Conservation (phyloP, 257 asterid species). For the Ophiorrhiza pumila region DNA sequence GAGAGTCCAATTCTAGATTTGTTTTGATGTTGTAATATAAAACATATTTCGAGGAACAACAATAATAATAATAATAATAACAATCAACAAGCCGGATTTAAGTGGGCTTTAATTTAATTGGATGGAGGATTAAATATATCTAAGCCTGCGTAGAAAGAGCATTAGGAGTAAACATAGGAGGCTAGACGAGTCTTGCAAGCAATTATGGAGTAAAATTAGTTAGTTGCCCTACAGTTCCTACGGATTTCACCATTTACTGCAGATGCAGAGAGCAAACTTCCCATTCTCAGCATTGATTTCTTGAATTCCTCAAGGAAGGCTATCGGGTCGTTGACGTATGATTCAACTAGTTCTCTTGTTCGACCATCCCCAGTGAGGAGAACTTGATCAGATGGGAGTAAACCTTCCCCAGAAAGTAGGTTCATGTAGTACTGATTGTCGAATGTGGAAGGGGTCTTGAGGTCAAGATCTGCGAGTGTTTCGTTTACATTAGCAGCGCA, state of each 20-base stretch:
- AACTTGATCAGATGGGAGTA: slow-evolving; percentile 68
- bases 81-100: background rate
- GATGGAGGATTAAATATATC: background rate
- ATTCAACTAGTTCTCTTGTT: slow-evolving; percentile 33
- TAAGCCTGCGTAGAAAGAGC: background rate
- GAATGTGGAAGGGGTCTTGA: slow-evolving; percentile 45
- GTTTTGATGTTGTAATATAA: background rate
- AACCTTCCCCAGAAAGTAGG: slow-evolving; percentile 64
- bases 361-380: slow-evolving; percentile 37
- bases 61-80: background rate
- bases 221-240: slow-evolving; percentile 51
- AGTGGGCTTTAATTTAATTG: background rate
- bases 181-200: background rate
- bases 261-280: slow-evolving; percentile 32
- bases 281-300: slow-evolving; percentile 72
- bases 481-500: slow-evolving; percentile 41
- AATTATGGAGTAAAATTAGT: slow-evolving; percentile 24
- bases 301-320: slow-evolving; percentile 50
- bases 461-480: slow-evolving; percentile 68
- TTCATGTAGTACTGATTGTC: slow-evolving; percentile 75
- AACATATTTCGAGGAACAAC: too few species aligned
- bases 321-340: slow-evolving; percentile 37
- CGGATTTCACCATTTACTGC: slow-evolving; percentile 55
- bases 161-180: background rate
- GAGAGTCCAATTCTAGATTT: background rate